Conservation (phyloP, 176 grass and related monocot genomes). For the Zizania latifolia region DNA sequence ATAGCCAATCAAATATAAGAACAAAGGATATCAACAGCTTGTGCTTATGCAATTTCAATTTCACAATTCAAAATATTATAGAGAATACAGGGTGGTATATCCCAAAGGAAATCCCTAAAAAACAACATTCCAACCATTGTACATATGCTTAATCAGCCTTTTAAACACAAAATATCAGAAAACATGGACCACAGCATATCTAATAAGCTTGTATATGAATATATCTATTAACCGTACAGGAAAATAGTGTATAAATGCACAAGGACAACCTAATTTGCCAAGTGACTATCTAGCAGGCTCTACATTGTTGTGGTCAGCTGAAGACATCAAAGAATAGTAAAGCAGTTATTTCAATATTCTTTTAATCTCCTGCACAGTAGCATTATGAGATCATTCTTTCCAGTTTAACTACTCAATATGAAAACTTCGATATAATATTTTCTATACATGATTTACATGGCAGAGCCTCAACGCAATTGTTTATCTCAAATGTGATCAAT, state of each 20-base stretch:
- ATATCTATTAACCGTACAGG: neutral
- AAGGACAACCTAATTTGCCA: neutral
- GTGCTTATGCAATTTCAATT: neutral
- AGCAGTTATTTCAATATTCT: neutral
- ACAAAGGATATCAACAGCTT: neutral
- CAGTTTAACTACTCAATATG: neutral
- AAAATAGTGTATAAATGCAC: neutral
- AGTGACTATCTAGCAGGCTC: neutral
- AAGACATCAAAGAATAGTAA: neutral
- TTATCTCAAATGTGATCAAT: neutral
- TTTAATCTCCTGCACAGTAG: neutral
- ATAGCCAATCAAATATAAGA: slow-evolving; percentile 9
- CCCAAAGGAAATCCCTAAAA: neutral
- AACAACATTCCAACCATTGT: neutral
- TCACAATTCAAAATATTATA: slow-evolving; percentile 1
- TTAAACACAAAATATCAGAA: neutral
- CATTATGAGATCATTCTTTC: neutral
- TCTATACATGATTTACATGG: neutral
- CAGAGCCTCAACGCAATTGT: neutral
- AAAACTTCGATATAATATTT: neutral
- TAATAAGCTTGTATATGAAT: neutral
- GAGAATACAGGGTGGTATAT: neutral
- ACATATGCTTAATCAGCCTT: slow-evolving; percentile 3
- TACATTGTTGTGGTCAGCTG: neutral
- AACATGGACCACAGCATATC: neutral